Conservation (phyloP, 768 basidiomycete species). For the Tylopilus subfusipes region DNA sequence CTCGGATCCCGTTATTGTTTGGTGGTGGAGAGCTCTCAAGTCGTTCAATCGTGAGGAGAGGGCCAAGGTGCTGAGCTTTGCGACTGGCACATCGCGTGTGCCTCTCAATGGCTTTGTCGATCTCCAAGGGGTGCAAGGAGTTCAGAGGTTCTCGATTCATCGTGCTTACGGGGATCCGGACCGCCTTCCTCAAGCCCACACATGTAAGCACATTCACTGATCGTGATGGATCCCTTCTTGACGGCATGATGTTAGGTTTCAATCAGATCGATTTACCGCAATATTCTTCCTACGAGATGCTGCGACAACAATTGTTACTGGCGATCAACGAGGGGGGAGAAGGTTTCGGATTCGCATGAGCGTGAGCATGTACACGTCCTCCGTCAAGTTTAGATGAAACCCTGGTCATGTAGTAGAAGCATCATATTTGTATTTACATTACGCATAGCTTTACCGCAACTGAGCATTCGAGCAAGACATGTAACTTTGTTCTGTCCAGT, state of each 20-base stretch:
- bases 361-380: constrained; percentile 12
- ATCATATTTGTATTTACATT: constrained; percentile 35
- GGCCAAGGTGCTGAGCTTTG: constrained; percentile 96
- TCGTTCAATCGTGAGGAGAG: constrained; percentile 96
- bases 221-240: constrained; percentile 6
- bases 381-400: constrained; percentile 15
- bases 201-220: constrained; percentile 51
- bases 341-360: constrained; percentile 82
- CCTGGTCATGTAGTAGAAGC: constrained; percentile 27
- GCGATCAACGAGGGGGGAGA: constrained; percentile 96
- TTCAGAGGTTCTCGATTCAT: constrained; percentile 94
- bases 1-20: constrained; percentile 93
- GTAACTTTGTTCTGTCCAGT: too few relatives aligned
- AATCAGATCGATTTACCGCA: constrained; percentile 94
- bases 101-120: constrained; percentile 93
- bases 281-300: constrained; percentile 94
- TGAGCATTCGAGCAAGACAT: neutral
- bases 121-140: constrained; percentile 91
- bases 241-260: constrained; percentile 56
- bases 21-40: constrained; percentile 99
- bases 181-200: constrained; percentile 85
- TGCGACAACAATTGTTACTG: constrained; percentile 83
- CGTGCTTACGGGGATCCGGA: constrained; percentile 85
- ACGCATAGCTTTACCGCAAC: constrained; percentile 16
- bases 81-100: constrained; percentile 88